Evolutionary conservation across 768 basidiomycete species (phyloP), one percentile per base, ranked within the genome.

Genomic region (Russula griseocarnosa): DNA sequence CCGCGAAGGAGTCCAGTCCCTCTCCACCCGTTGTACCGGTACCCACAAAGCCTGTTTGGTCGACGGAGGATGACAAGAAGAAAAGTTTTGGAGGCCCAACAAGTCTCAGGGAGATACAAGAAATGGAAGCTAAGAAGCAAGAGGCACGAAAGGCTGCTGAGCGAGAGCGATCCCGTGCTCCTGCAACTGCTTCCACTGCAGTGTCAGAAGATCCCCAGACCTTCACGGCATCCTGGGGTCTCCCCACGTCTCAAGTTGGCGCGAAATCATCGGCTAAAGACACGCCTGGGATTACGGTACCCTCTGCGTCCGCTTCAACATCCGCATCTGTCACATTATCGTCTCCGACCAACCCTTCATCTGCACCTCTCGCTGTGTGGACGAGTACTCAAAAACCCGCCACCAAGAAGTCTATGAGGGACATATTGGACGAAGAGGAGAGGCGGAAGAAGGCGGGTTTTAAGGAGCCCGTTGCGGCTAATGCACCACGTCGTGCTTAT

Each of bases 381-480:
- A 88, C 86, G 11, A 85, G 81, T 69, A 76, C 82, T 18, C 76
- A 75, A 28, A 86, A 85, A 71, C 74, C 81, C 8, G 72, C 78
- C 3, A 73, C 81, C 8, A 95, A 93, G 80, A 97, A 94, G 81
- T 91, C 92, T 2, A 88, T 99, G 87, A 98, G 96, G 79, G 94
- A 99, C 78, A 99, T 99, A 46, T 92, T 96, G 72, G 96, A 98
- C 75, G 97, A 99, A 70, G 97, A 99, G 72, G 93, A 96, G 75
- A 83, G 79, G 67, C 82, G 88, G 66, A 94, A 93, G 79, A 90
- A 86, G 74, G 67, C 69, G 32, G 69, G 76, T 32, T 79, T 79
- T 67, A 84, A 80, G 58, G 78, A 77, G 61, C 53, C 67, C 6
- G 71, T 79, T 59, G 81, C 81, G 10, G 76, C 83, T 14, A 78